Base-by-base conservation (phyloP, 345 rosid genomes). In the Heritiera fomes region DNA sequence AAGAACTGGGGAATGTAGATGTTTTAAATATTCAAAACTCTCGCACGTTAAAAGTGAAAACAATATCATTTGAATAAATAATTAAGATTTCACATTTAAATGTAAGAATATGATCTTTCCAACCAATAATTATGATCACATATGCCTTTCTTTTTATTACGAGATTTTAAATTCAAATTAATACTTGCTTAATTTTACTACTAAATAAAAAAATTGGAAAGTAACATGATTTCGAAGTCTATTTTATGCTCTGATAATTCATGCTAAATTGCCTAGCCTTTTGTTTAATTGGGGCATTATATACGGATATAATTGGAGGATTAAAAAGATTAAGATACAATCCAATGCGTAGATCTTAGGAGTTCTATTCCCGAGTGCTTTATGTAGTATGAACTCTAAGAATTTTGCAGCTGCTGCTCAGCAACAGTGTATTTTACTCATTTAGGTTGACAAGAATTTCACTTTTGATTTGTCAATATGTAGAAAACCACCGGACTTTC, bases 381-480 rank as follows among this genome's bases (percentile, higher is more conserved):
- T 49, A 49, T 12, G 11, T 3, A 50, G 55, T 30, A 30, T 2
- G 75, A 53, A 18, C 18, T n/a, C 47, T 41, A 41, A 41, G 71
- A 23, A 65, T 7, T 69, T 20, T n/a, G 34, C 28, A 34, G 55
- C 38, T 69, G 32, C 18, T 4, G 23, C 65, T 60, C 11, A 28
- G 65, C 15, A 69, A 45, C 52, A 67, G 72, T 67, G 72, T 6
- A 45, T 43, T 67, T 67, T 67, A 45, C 52, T 67, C 68, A 10
- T 46, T 68, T 7, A 11, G 28, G 18, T 71, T 30, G 75, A 71
- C 47, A 18, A 55, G 28, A 8, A 18, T 55, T 38, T 67, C 17
- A 43, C 49, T 60, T 58, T 49, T 83, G 9, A 67, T 80, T 73
- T 77, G 62, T 80, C 71, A 8, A 56, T 12, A 56, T 30, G n/a